Evolutionary conservation across 2,329 filamentous ascomycete genomes (phyloP), one percentile per base, ranked within the genome.

Genomic region (Sporothrix luriei): DNA sequence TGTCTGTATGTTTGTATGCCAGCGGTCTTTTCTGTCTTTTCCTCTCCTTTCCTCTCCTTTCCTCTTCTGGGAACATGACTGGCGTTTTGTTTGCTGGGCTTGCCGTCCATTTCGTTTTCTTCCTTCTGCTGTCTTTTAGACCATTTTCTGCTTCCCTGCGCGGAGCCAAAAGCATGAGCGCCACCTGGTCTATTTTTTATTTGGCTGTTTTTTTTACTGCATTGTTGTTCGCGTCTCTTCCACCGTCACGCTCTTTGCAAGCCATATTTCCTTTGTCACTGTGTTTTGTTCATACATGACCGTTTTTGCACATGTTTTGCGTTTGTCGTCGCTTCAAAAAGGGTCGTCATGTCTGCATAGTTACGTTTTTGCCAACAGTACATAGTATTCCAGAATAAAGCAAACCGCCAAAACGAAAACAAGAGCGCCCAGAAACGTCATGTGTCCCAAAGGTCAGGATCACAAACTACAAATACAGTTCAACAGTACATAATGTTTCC

Each of bases 121-220:
- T n/a, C n/a, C 38, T 24, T 71, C 46, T 66, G 0, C 33, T 51
- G n/a, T 48, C 19, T 9, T 38, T 68, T 55, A 24, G 43, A 26
- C 33, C 46, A 43, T 66, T 55, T 66, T 54, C 29, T 46, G 38
- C 38, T 66, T 66, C 43, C 43, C 29, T 57, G 38, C 38, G 49
- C 38, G 65, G 51, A 55, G 43, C 54, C n/a, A 64, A 69, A 68
- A 68, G 68, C 49, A 57, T 66, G 40, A 65, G 68, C 57, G 55
- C 57, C 33, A n/a, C 16, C 29, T 46, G 40, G 21, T 43, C 62
- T 61, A 55, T 55, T 64, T 66, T n/a, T 40, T 52, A 46, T 57
- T 65, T 21, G n/a, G n/a, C n/a, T n/a, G n/a, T 46, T 62, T 26
- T 52, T 43, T 54, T 43, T 38, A n/a, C n/a, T n/a, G n/a, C 16